Percentiles rank a stretch among this genome's conserved stretches.
Conservation (phyloP, 768 basidiomycete species). For the Rhodotorula taiwanensis region DNA sequence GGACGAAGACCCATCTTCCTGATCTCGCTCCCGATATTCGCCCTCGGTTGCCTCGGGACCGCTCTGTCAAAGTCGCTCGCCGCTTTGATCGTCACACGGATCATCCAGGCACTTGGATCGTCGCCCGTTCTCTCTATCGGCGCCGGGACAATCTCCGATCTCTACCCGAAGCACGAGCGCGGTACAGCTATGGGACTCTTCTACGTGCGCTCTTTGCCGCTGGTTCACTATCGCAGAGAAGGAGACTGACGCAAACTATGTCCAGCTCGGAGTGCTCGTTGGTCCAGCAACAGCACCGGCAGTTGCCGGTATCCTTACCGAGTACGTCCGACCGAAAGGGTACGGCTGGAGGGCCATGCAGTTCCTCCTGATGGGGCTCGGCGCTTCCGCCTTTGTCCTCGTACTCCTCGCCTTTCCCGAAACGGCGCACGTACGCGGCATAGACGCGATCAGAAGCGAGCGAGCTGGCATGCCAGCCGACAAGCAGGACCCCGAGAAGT, state of each 20-base stretch:
- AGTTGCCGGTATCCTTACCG: slow-evolving; percentile 19
- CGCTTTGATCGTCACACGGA: slow-evolving; percentile 13
- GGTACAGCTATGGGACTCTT: slow-evolving; percentile 12
- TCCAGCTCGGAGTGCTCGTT: slow-evolving; percentile 17
- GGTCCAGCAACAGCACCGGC: slow-evolving; percentile 8
- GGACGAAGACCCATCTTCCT: slow-evolving; percentile 22
- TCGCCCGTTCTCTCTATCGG: slow-evolving; percentile 20
- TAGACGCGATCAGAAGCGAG: slow-evolving; percentile 11
- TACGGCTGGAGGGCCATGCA: slow-evolving; percentile 38
- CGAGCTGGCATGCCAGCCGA: neutral
- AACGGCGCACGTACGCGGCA: slow-evolving; percentile 18
- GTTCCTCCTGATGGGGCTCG: slow-evolving; percentile 33
- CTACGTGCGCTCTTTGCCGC: neutral
- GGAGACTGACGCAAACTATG: too few relatives aligned
- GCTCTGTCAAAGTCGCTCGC: slow-evolving; percentile 9
- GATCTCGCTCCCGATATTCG: slow-evolving; percentile 16
- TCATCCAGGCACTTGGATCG: slow-evolving; percentile 19
- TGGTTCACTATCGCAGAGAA: too few relatives aligned
- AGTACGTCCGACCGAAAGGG: slow-evolving; percentile 24
- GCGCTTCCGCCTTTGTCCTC: slow-evolving; percentile 17
- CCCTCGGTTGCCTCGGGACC: slow-evolving; percentile 13
- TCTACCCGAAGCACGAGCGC: slow-evolving; percentile 6
- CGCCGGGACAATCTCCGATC: slow-evolving; percentile 21
- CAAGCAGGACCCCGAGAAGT: neutral
- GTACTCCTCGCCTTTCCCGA: slow-evolving; percentile 30